Base-by-base conservation (phyloP, 768 basidiomycete genomes). In the Lanmaoa rubissima region DNA sequence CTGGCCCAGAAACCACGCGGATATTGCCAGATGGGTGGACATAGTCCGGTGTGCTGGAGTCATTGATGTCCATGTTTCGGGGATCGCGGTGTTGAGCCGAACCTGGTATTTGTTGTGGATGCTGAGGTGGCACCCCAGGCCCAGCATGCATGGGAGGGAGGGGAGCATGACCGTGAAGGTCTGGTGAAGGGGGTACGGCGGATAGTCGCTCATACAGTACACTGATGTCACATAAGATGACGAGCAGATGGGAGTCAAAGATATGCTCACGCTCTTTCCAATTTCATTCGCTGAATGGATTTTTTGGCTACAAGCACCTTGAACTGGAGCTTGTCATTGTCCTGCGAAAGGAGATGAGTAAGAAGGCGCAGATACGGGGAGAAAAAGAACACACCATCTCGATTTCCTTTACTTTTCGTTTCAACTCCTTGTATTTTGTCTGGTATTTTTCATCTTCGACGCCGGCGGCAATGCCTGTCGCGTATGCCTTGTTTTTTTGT, bases 361-460 rank as follows among this genome's bases (percentile, higher is more conserved):
- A 54, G 35, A 61, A 50, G 47, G 38, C 52, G 50, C 38, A 57
- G 45, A 47, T 14, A 39, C 41, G 46, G 26, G 24, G 19, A 40
- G 35, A 31, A 36, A 41, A 17, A 42, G 10, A 63, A 82, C 87
- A 64, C 58, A 91, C 92, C 34, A 78, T 73, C 75, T 94, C 92
- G 61, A 93, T 88, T 73, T 93, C 90, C 69, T 85, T 88, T 55
- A 93, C 90, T 75, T 92, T 92, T 74, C 86, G 82, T 72, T 90
- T 92, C 61, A 94, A 78, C 56, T 94, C 91, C 71, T 85, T 90
- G 77, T 93, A 94, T 74, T 93, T 93, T 66, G 83, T 81, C 57
- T 90, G 87, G 70, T 93, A 94, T 73, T 91, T 92, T 68, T 82
- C 83, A 73, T 93, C 91, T 69, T 92, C 90, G 19, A 87, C 88